A percentile compares a stretch with the other conserved stretches of the same genome.
Evolutionary conservation across 2,329 filamentous ascomycete genomes (phyloP).

Genomic region (Pseudocercospora vitis): DNA sequence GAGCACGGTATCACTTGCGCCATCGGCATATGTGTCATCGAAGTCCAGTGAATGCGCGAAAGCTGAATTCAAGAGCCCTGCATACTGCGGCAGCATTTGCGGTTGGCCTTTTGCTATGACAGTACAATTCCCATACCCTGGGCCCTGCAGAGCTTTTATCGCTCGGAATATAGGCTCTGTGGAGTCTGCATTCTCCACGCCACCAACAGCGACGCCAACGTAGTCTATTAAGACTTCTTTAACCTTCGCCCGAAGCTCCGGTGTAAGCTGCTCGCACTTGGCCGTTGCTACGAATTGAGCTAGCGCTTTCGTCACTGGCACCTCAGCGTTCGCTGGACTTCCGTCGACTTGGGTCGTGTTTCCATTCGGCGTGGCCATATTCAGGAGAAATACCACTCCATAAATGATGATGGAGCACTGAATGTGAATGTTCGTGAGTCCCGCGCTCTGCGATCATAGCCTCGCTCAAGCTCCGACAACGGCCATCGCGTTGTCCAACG

Average conservation of each 20-base stretch:
- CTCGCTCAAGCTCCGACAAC: conserved; percentile 2
- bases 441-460: background rate
- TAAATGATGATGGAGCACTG: background rate
- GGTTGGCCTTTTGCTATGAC: conserved; percentile 40
- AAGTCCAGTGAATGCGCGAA: conserved; percentile 49
- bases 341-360: background rate
- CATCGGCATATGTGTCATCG: conserved; percentile 48
- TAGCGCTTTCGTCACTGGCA: conserved; percentile 32
- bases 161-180: conserved; percentile 32
- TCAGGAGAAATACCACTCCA: background rate
- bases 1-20: conserved; percentile 19
- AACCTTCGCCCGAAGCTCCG: conserved; percentile 28
- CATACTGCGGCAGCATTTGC: conserved; percentile 41
- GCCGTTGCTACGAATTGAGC: conserved; percentile 31
- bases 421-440: background rate
- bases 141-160: conserved; percentile 31
- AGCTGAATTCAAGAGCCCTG: conserved; percentile 45
- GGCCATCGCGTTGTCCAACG: background rate
- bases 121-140: conserved; percentile 31
- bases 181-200: conserved; percentile 30
- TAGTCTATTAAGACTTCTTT: conserved; percentile 38
- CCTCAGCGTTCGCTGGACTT: conserved; percentile 1
- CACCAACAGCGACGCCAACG: conserved; percentile 33
- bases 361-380: background rate
- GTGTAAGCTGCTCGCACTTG: conserved; percentile 23